Evolutionary conservation across 257 asterid species (phyloP).

Genomic region (Solanum chaucha): DNA sequence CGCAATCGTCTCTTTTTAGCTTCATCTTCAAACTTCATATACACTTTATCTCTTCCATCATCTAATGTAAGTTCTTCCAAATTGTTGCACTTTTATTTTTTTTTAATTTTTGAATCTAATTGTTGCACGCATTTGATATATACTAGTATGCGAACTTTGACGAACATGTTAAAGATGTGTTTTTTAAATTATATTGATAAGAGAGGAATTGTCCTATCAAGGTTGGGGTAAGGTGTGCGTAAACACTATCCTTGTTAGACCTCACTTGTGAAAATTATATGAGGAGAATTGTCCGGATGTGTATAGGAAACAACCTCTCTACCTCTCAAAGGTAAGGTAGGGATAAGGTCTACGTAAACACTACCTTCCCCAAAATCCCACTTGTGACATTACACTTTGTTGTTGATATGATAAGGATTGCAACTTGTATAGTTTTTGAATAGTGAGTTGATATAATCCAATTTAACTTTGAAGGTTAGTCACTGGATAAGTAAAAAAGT

Average conservation of each 20-base stretch:
- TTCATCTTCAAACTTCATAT: conserved; percentile 55
- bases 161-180: not conserved
- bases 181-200: not conserved
- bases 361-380: not conserved
- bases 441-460: not conserved
- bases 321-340: not conserved
- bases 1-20: conserved; percentile 70
- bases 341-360: not conserved
- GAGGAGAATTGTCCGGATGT: not conserved
- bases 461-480: not conserved
- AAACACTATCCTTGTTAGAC: too few species aligned
- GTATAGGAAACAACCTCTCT: not conserved
- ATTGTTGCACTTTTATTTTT: not conserved
- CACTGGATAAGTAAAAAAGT: not conserved
- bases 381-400: not conserved
- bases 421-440: not conserved
- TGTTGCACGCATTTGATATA: not conserved
- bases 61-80: conserved; percentile 26
- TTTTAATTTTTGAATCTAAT: not conserved
- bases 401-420: not conserved
- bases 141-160: not conserved
- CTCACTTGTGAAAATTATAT: not conserved
- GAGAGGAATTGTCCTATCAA: not conserved
- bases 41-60: conserved; percentile 44
- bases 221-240: too few species aligned